These are phyloP conservation scores for Clavispora phyllophila DNA, from an alignment of 805 yeast genomes.

Conservation along the genomic window DNA sequence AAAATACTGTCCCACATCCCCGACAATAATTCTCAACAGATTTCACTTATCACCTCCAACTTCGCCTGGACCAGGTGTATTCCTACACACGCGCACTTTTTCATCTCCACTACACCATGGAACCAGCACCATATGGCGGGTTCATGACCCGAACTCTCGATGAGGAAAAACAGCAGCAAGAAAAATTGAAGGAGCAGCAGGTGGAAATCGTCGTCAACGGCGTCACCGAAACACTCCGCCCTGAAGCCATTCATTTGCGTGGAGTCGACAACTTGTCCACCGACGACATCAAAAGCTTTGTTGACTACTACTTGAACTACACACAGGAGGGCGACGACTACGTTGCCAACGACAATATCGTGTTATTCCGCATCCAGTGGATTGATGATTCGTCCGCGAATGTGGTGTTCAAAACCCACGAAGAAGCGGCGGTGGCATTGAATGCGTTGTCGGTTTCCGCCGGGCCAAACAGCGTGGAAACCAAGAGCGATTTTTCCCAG, in stretches of 20 bases:
- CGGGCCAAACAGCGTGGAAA: slow-evolving; percentile 3
- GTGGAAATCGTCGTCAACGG: slow-evolving; percentile 31
- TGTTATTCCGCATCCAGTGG: slow-evolving; percentile 55
- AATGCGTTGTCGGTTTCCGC: slow-evolving; percentile 24
- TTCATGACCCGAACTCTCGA: slow-evolving; percentile 35
- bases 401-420: slow-evolving; percentile 46
- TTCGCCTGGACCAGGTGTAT: too few relatives aligned
- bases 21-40: too few relatives aligned
- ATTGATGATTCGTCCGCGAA: slow-evolving; percentile 58
- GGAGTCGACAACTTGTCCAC: slow-evolving; percentile 68
- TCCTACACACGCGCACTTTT: slow-evolving; percentile 2
- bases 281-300: slow-evolving; percentile 50
- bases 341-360: slow-evolving; percentile 22
- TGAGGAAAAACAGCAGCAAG: slow-evolving; percentile 31
- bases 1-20: too few relatives aligned
- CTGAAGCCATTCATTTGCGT: slow-evolving; percentile 44
- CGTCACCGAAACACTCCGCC: slow-evolving; percentile 30
- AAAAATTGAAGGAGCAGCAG: slow-evolving; percentile 25
- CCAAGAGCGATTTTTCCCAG: slow-evolving; percentile 7
- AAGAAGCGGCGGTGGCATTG: slow-evolving; percentile 36
- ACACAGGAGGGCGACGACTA: slow-evolving; percentile 7
- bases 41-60: too few relatives aligned
- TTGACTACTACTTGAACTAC: slow-evolving; percentile 44
- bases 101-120: slow-evolving; percentile 20
- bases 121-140: slow-evolving; percentile 39